Percentiles rank a stretch among this genome's conserved stretches.
These are phyloP conservation scores for Hypoxylon sp. DNA, from an alignment of 2,329 filamentous ascomycete genomes.

Conservation along the genomic window DNA sequence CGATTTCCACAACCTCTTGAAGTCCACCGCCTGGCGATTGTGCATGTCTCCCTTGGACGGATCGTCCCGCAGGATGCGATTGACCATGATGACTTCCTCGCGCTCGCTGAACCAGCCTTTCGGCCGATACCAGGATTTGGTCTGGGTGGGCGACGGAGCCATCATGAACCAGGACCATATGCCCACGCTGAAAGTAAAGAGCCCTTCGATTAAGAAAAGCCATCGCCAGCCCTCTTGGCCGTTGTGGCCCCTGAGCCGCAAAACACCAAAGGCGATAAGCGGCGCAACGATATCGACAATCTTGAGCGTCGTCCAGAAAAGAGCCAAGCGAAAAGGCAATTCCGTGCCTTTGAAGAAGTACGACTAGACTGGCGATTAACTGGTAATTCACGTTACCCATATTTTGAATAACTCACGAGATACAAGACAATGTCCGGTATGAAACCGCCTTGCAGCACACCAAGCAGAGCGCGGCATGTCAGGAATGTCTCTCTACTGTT, in stretches of 20 bases:
- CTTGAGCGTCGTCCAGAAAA: constrained; percentile 51
- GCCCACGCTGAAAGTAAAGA: constrained; percentile 57
- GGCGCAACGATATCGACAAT: constrained; percentile 51
- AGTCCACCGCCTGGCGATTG: constrained; percentile 64
- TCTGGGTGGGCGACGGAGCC: constrained; percentile 61
- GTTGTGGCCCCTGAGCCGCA: constrained; percentile 54
- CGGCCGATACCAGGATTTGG: constrained; percentile 67
- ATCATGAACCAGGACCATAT: constrained; percentile 59
- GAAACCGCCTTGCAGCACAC: constrained; percentile 52
- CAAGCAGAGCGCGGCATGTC: constrained; percentile 50
- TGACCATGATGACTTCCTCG: constrained; percentile 72
- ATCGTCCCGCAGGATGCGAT: constrained; percentile 69
- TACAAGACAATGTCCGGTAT: constrained; percentile 53
- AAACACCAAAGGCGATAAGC: constrained; percentile 51
- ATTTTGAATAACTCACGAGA: constrained; percentile 36
- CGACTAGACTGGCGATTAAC: constrained; percentile 30
- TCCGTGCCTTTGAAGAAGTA: constrained; percentile 53
- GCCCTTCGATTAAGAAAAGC: constrained; percentile 66
- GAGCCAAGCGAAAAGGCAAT: constrained; percentile 50
- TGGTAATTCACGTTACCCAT: constrained; percentile 9
- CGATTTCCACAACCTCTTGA: constrained; percentile 61
- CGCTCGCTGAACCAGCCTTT: constrained; percentile 72
- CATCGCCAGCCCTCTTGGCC: constrained; percentile 58
- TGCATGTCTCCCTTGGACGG: constrained; percentile 72
- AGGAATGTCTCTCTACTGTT: constrained; percentile 48